Percentiles rank a stretch among this genome's conserved stretches.
phyloP scores from a whole-genome alignment of 106 monocot genomes.

The Posidonia australis region DNA sequence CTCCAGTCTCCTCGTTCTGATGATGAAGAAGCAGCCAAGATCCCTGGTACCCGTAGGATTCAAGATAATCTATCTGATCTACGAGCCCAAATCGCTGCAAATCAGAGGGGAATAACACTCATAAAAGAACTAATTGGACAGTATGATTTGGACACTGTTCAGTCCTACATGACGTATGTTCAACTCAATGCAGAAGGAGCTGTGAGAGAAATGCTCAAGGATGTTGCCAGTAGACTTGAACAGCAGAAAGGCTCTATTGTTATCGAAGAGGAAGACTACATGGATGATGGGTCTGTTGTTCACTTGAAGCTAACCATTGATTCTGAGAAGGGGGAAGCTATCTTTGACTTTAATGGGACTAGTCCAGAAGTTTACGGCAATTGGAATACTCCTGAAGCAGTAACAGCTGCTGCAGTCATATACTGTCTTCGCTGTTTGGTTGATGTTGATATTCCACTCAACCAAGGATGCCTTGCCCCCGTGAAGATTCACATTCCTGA shows the following conservation, averaged over 20 bases:
- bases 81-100: slow-evolving; percentile 83
- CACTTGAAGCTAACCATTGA: slow-evolving; percentile 70
- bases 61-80: slow-evolving; percentile 93
- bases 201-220: slow-evolving; percentile 84
- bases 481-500: slow-evolving; percentile 68
- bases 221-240: slow-evolving; percentile 39
- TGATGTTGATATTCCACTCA: slow-evolving; percentile 79
- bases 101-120: slow-evolving; percentile 81
- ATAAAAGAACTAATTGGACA: slow-evolving; percentile 89
- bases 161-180: slow-evolving; percentile 76
- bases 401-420: slow-evolving; percentile 83
- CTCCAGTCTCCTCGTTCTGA: slow-evolving; percentile 39
- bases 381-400: slow-evolving; percentile 92
- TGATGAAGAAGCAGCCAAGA: slow-evolving; percentile 21
- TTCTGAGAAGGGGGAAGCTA: slow-evolving; percentile 55
- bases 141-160: slow-evolving; percentile 60
- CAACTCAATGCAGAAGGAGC: slow-evolving; percentile 91
- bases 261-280: slow-evolving; percentile 79
- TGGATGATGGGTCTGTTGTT: slow-evolving; percentile 90
- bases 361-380: slow-evolving; percentile 90
- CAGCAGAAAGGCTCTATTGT: slow-evolving; percentile 27
- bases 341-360: slow-evolving; percentile 71
- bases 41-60: slow-evolving; percentile 78
- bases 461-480: slow-evolving; percentile 88
- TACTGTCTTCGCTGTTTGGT: slow-evolving; percentile 82